Evolutionary conservation across 1,284 basidiomycete species (phyloP).

Genomic region (Malassezia cuniculi): DNA sequence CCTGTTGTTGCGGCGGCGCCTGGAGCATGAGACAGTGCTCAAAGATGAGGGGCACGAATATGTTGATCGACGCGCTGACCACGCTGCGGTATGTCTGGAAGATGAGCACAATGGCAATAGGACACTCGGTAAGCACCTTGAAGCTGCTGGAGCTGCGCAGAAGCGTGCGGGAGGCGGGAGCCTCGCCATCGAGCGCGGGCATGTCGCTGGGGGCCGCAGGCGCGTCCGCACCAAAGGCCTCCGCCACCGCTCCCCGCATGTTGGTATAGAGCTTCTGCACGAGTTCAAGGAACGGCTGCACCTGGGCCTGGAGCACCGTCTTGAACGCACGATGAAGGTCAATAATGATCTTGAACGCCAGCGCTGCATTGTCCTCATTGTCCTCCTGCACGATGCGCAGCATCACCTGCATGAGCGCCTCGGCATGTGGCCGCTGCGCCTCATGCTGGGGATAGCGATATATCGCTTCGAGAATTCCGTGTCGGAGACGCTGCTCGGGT

Average conservation of each 20-base stretch:
- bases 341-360: constrained; percentile 81
- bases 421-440: constrained; percentile 58
- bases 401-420: constrained; percentile 59
- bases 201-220: constrained; percentile 1
- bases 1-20: constrained; percentile 72
- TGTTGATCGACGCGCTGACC: constrained; percentile 56
- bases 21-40: constrained; percentile 45
- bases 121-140: constrained; percentile 88
- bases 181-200: constrained; percentile 4
- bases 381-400: constrained; percentile 72
- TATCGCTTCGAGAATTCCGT: constrained; percentile 49
- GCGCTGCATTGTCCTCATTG: constrained; percentile 88
- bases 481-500: constrained; percentile 59
- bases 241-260: constrained; percentile 61
- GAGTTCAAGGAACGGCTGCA: constrained; percentile 67
- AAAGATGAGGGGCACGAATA: constrained; percentile 53
- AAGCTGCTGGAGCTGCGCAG: constrained; percentile 54
- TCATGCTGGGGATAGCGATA: constrained; percentile 78
- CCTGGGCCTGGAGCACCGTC: constrained; percentile 57
- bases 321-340: constrained; percentile 53
- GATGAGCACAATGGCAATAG: constrained; percentile 80
- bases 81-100: constrained; percentile 66
- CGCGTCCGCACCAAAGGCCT: constrained; percentile 52
- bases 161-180: constrained; percentile 20
- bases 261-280: constrained; percentile 64